These are phyloP conservation scores for Dissoconium aciculare DNA, from an alignment of 2,329 filamentous ascomycete genomes.

Conservation along the genomic window DNA sequence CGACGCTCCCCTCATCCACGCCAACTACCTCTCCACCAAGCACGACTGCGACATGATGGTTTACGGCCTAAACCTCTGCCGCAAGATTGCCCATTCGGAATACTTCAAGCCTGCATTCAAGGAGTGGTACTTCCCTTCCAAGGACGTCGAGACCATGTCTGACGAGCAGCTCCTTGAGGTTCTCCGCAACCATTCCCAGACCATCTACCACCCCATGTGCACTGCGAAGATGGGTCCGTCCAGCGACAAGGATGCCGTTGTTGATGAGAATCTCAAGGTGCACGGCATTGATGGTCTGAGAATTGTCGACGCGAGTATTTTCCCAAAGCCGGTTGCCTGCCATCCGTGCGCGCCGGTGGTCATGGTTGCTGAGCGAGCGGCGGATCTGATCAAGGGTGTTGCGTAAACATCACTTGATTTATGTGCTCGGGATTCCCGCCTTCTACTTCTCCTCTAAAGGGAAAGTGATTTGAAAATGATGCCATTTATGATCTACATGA, in stretches of 20 bases:
- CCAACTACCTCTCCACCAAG: slow-evolving; percentile 22
- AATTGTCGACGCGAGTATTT: slow-evolving; percentile 19
- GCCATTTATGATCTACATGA: no score
- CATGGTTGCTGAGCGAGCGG: slow-evolving; percentile 6
- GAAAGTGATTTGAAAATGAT: no score
- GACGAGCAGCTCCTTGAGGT: slow-evolving; percentile 7
- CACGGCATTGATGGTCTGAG: slow-evolving; percentile 15
- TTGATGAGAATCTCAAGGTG: slow-evolving; percentile 16
- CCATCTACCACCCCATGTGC: slow-evolving; percentile 14
- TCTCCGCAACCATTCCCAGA: slow-evolving; percentile 6
- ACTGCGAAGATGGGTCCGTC: slow-evolving; percentile 10
- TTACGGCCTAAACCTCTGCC: slow-evolving; percentile 7
- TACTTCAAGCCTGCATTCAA: slow-evolving; percentile 7
- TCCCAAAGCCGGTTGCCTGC: slow-evolving; percentile 4
- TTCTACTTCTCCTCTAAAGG: no score
- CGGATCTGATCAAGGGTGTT: slow-evolving; percentile 6
- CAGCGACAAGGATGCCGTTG: slow-evolving; percentile 11
- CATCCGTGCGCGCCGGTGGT: slow-evolving; percentile 8
- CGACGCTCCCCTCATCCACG: slow-evolving; percentile 28
- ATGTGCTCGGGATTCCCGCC: no score
- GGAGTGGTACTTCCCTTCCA: slow-evolving; percentile 6
- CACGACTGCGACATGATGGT: slow-evolving; percentile 11
- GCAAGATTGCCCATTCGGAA: slow-evolving; percentile 3
- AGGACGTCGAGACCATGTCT: slow-evolving; percentile 5
- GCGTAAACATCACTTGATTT: background rate